A percentile compares a stretch with the other conserved stretches of the same genome.
Evolutionary conservation across 2,329 filamentous ascomycete species (phyloP).

Genomic region (Falciphora oryzae): DNA sequence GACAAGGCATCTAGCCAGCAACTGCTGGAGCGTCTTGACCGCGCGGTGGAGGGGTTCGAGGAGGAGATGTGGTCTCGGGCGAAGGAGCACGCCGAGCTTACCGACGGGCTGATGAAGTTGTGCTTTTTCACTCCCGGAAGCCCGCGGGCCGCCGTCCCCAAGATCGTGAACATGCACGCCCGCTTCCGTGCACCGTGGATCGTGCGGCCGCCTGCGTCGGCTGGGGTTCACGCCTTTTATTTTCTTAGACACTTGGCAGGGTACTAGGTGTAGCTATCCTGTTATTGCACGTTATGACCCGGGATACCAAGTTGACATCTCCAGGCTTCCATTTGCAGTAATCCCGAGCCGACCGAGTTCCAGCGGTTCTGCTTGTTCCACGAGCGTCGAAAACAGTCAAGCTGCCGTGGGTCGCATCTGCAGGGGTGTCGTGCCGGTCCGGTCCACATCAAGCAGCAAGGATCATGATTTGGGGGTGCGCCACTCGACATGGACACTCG

Average conservation of each 20-base stretch:
- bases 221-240: not conserved
- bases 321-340: no score
- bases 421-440: not conserved
- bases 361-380: no score
- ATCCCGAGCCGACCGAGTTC: no score
- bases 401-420: not conserved
- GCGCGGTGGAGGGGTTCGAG: conserved; percentile 30
- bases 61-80: conserved; percentile 32
- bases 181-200: conserved; percentile 9
- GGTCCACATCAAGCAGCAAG: not conserved
- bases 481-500: not conserved
- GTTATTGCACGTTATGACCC: no score
- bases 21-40: conserved; percentile 22
- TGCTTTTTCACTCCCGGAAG: conserved; percentile 43
- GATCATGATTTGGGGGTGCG: not conserved
- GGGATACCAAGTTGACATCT: no score
- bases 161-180: conserved; percentile 25
- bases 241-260: no score
- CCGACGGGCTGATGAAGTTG: conserved; percentile 29
- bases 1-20: conserved; percentile 8
- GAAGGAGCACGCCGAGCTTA: conserved; percentile 21
- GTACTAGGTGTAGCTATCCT: no score
- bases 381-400: not conserved
- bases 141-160: conserved; percentile 37
- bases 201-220: not conserved